These are phyloP conservation scores for Fusarium nygamai DNA, from an alignment of 2,329 filamentous ascomycete species.

Conservation along the genomic window DNA sequence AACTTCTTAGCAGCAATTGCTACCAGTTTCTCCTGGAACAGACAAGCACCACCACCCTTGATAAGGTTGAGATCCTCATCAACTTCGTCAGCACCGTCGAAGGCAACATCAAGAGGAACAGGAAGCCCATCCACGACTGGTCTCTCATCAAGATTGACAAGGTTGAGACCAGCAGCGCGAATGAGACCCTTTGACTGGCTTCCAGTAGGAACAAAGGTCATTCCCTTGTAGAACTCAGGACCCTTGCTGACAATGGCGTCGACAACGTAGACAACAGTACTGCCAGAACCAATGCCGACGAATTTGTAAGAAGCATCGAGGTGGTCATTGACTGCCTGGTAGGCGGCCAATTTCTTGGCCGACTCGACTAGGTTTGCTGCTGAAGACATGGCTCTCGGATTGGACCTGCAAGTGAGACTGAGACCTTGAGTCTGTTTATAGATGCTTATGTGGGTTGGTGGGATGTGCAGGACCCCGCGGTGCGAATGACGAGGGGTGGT, in stretches of 20 bases:
- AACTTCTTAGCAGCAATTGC: conserved; percentile 86
- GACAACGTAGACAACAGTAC: conserved; percentile 85
- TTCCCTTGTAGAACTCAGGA: conserved; percentile 63
- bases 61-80: conserved; percentile 96
- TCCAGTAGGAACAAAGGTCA: conserved; percentile 92
- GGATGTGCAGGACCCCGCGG: conserved; percentile 32
- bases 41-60: conserved; percentile 96
- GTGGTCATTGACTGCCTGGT: conserved; percentile 77
- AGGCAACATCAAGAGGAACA: conserved; percentile 82
- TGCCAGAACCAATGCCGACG: conserved; percentile 83
- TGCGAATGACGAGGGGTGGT: conserved; percentile 26
- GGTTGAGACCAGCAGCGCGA: conserved; percentile 77
- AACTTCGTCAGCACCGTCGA: conserved; percentile 97
- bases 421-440: conserved; percentile 23
- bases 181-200: conserved; percentile 92
- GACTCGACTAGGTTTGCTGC: conserved; percentile 66
- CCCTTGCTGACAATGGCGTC: conserved; percentile 77
- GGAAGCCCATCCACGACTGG: conserved; percentile 57
- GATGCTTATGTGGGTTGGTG: conserved; percentile 20
- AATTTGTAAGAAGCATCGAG: conserved; percentile 70
- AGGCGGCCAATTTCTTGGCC: conserved; percentile 80
- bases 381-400: conserved; percentile 49
- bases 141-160: conserved; percentile 81
- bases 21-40: conserved; percentile 98
- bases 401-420: conserved; percentile 12